Base-by-base conservation (phyloP, 108 stramenopile genomes). In the Nitzschia inconspicua region DNA sequence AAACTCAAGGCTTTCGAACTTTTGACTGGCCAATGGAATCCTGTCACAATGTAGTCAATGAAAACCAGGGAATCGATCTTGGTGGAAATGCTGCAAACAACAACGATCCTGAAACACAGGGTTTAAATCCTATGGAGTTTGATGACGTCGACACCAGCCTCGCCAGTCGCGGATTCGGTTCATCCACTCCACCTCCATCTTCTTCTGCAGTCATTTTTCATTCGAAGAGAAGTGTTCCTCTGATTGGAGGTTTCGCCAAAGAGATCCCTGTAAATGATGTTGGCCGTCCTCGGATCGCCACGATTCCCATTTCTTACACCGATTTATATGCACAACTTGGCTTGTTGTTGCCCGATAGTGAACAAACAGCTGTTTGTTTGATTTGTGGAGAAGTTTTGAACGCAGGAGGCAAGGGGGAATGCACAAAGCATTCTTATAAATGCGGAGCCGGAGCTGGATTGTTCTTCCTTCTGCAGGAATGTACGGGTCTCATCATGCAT, bases 381-480 rank as follows among this genome's bases (percentile, higher is more conserved):
- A 63, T 89, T 19, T 94, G 93, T 77, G 93, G 93, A 11, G 79
- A 82, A 62, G 87, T 89, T 11, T 67, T 97, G 27, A 86, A 93
- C 54, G 83, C 88, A 36, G 81, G 77, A 23, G 95, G 85, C 1
- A 89, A 78, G 60, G 93, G 86, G 2, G 82, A 89, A 72, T 97
- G 97, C 76, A 93, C 94, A 10, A 64, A 49, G 34, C 97, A 97
- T 61, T 83, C 92, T 3, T 68, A 60, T 48, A 73, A 70, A 42
- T 97, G 97, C 57, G 97, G 97, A 27, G 85, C 79, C 22, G 97
- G 95, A 24, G 75, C 81, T 26, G 94, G 97, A 7, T 57, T 97
- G 29, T 94, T 95, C 76, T 97, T 96, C 65, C 72, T 97, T 19
- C 59, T 97, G 48, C 94, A 95, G 65, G 95, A 97, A 70, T 96